Conservation (phyloP, 495 filamentous ascomycete genomes). For the Hyaloscypha hepaticicola region DNA sequence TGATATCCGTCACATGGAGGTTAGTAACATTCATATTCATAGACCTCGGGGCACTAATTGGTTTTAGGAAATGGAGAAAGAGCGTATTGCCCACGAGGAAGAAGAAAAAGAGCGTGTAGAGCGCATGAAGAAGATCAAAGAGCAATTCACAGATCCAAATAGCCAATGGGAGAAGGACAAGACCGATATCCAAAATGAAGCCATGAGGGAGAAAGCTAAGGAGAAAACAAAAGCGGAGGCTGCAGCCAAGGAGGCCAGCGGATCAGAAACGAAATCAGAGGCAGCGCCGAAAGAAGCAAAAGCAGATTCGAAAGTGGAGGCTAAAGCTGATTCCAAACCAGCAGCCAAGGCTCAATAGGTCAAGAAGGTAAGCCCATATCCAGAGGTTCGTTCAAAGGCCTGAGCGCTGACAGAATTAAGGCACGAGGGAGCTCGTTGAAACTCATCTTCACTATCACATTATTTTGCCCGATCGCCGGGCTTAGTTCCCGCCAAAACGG, state of each 20-base stretch:
- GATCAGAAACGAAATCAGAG: neutral
- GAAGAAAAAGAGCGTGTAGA: slow-evolving; percentile 71
- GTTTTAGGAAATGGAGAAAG: slow-evolving; percentile 77
- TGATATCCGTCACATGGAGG: slow-evolving; percentile 95
- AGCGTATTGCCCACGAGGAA: slow-evolving; percentile 67
- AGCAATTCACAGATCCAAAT: slow-evolving; percentile 66
- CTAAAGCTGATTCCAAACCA: slow-evolving; percentile 31
- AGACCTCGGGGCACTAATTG: slow-evolving; percentile 25
- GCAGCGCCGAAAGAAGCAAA: slow-evolving; percentile 14
- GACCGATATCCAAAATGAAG: slow-evolving; percentile 66
- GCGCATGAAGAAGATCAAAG: slow-evolving; percentile 64
- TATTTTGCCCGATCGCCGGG: neutral
- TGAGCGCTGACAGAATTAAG: neutral
- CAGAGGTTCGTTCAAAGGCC: neutral
- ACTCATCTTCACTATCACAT: slow-evolving; percentile 6
- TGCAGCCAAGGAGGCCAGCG: slow-evolving; percentile 3
- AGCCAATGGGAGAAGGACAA: slow-evolving; percentile 84
- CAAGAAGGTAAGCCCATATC: neutral
- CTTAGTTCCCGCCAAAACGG: slow-evolving; percentile 1
- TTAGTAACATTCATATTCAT: slow-evolving; percentile 31
- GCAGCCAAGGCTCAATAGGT: slow-evolving; percentile 29
- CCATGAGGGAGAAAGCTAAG: slow-evolving; percentile 38
- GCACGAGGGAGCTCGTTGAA: neutral
- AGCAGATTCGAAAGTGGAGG: slow-evolving; percentile 19
- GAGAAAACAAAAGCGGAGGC: slow-evolving; percentile 16